These are phyloP conservation scores for Myrica gale DNA, from an alignment of 306 rosid genomes.

Conservation along the genomic window DNA sequence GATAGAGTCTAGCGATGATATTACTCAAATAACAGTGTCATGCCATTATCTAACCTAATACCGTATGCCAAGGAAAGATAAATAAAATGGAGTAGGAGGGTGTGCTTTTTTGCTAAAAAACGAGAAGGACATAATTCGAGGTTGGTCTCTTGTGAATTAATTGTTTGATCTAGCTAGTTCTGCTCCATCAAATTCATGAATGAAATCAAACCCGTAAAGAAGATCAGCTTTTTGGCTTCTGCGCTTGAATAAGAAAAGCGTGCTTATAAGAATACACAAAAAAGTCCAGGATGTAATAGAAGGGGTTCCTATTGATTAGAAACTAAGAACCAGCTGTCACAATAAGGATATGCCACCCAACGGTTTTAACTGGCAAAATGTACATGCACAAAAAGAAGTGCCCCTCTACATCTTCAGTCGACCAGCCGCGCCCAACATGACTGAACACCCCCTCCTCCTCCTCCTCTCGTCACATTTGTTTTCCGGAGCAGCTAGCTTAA, in stretches of 20 bases:
- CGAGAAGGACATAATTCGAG: too few species aligned
- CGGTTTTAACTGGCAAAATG: neutral
- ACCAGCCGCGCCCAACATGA: too few species aligned
- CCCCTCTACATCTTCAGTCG: neutral
- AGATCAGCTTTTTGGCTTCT: neutral
- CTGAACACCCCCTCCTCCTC: too few species aligned
- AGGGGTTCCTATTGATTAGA: neutral
- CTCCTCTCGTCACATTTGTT: conserved; percentile 40
- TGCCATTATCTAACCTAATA: too few species aligned
- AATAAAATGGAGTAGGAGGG: too few species aligned
- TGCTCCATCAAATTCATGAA: neutral
- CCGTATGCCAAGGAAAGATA: too few species aligned
- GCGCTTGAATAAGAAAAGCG: neutral
- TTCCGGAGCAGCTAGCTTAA: neutral
- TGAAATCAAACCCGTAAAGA: neutral
- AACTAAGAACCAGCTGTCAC: neutral
- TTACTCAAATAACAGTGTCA: too few species aligned
- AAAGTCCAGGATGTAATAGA: neutral
- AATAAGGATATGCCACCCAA: neutral
- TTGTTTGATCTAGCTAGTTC: too few species aligned
- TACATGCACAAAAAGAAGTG: neutral
- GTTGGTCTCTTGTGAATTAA: too few species aligned
- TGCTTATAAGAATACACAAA: neutral
- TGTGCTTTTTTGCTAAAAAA: too few species aligned
- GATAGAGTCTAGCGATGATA: too few species aligned